A percentile compares a stretch with the other conserved stretches of the same genome.
Evolutionary conservation across 345 rosid species (phyloP).

Genomic region (Pistacia integerrima): DNA sequence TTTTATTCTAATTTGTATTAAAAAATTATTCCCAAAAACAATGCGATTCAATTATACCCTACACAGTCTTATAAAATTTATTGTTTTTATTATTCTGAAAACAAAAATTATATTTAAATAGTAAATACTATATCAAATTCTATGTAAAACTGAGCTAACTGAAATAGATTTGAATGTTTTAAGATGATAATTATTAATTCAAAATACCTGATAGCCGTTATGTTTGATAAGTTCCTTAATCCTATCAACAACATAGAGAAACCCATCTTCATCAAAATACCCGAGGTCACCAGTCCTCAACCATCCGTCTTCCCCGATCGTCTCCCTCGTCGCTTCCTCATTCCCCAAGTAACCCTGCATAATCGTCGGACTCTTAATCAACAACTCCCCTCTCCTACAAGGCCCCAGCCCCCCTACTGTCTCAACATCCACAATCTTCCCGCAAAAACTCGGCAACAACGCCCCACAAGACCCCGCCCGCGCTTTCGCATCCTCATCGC

Average conservation of each 20-base stretch:
- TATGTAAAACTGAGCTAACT: no score
- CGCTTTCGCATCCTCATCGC: conserved; percentile 32
- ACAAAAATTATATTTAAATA: no score
- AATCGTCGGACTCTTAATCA: conserved; percentile 51
- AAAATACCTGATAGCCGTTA: conserved; percentile 59
- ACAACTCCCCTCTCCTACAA: conserved; percentile 46
- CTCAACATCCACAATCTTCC: conserved; percentile 45
- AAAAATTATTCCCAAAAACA: no score
- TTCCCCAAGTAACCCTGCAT: conserved; percentile 56
- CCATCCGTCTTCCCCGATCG: conserved; percentile 55
- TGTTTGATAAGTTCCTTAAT: conserved; percentile 78
- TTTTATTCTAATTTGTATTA: no score
- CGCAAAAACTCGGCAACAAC: conserved; percentile 42
- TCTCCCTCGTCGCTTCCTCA: conserved; percentile 50
- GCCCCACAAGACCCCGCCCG: conserved; percentile 48
- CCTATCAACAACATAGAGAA: conserved; percentile 54
- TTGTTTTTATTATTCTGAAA: no score
- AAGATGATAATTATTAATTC: not conserved
- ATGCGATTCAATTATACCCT: no score
- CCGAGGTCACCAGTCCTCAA: conserved; percentile 65
- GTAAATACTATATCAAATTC: no score
- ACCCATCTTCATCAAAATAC: conserved; percentile 58
- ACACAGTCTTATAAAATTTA: no score
- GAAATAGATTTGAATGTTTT: not conserved
- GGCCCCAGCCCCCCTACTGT: conserved; percentile 47